These are phyloP conservation scores for Carex kokanica DNA, from an alignment of 176 grass and related monocot genomes.

Conservation along the genomic window DNA sequence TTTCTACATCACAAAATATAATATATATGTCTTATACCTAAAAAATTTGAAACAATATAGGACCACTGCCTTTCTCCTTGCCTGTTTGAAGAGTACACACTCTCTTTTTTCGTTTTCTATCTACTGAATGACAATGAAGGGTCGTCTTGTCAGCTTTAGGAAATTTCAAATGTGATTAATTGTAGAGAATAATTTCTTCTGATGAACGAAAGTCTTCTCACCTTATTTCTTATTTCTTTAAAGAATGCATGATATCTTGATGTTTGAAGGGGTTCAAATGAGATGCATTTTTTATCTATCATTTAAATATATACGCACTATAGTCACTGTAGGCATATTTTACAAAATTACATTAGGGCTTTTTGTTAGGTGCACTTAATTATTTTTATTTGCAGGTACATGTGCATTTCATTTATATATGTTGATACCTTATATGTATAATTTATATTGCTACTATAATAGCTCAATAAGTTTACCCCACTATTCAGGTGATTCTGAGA, in stretches of 20 bases:
- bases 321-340: neutral
- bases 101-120: neutral
- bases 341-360: neutral
- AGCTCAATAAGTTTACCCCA: neutral
- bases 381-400: neutral
- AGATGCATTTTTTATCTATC: neutral
- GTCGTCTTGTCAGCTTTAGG: neutral
- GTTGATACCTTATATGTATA: neutral
- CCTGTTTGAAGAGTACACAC: neutral
- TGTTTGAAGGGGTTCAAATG: neutral
- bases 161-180: neutral
- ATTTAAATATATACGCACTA: neutral
- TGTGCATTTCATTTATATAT: neutral
- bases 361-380: neutral
- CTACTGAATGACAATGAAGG: neutral
- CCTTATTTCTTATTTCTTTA: neutral
- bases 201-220: neutral
- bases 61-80: neutral
- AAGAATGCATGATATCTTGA: neutral
- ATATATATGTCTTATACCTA: neutral
- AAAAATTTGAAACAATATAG: neutral
- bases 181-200: neutral
- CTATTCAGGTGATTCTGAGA: conserved; percentile 83
- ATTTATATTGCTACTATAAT: neutral
- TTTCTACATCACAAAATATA: neutral